A percentile compares a stretch with the other conserved stretches of the same genome.
phyloP scores from a whole-genome alignment of 306 rosid species.

The Hippophae gyantsensis region DNA sequence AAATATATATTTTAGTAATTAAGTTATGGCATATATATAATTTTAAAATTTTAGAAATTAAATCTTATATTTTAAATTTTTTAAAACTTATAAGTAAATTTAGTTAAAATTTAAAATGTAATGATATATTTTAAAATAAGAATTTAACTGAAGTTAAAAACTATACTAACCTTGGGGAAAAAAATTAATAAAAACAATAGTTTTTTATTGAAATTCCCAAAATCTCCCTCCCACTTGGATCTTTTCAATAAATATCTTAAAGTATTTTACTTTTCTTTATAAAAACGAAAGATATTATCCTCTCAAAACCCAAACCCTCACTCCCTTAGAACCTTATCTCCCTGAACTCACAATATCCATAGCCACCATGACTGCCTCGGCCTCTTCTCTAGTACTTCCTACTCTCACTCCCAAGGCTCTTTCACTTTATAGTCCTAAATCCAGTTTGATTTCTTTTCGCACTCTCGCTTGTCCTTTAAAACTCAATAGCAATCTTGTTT shows the following conservation, averaged over 20 bases:
- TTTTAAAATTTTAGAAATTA: too few species aligned
- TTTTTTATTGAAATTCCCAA: too few species aligned
- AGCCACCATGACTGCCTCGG: conserved; percentile 55
- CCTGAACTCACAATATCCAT: neutral
- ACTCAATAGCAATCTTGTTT: conserved; percentile 25
- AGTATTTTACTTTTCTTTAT: neutral
- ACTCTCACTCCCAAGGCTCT: conserved; percentile 35
- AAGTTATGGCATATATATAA: too few species aligned
- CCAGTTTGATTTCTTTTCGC: conserved; percentile 23
- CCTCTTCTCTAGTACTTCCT: conserved; percentile 57
- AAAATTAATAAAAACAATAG: too few species aligned
- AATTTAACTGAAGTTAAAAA: too few species aligned
- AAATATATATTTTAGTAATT: too few species aligned
- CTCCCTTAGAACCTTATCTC: conserved; percentile 34
- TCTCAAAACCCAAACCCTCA: conserved; percentile 15
- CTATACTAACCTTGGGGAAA: too few species aligned
- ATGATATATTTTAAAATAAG: too few species aligned
- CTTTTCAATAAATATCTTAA: neutral
- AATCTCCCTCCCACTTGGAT: too few species aligned
- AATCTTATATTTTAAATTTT: too few species aligned
- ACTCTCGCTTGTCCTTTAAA: conserved; percentile 22
- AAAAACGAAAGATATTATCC: neutral
- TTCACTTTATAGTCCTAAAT: conserved; percentile 16
- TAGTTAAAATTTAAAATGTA: too few species aligned
- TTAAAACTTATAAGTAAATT: too few species aligned